A percentile compares a stretch with the other conserved stretches of the same genome.
Evolutionary conservation across 768 basidiomycete genomes (phyloP).

Genomic region (Cystobasidium tubakii): DNA sequence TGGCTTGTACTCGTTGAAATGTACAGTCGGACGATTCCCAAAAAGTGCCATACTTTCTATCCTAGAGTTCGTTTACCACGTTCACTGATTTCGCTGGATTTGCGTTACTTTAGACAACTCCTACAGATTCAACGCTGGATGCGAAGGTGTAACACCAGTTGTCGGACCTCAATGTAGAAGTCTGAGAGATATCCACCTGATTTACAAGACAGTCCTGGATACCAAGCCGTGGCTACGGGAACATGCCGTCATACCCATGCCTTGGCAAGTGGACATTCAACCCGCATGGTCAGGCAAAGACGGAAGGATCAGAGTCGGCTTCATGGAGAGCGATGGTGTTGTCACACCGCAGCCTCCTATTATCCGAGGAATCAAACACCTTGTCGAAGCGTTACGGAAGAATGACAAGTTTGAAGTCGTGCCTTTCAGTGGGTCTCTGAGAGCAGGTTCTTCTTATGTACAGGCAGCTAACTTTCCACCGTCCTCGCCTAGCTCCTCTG

Average conservation of each 20-base stretch:
- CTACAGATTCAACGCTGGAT: constrained; percentile 15
- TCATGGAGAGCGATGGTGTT: constrained; percentile 17
- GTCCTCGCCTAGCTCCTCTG: neutral
- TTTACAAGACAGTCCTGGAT: neutral
- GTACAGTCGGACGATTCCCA: neutral
- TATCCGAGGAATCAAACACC: neutral
- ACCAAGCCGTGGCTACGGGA: constrained; percentile 18
- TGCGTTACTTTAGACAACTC: neutral
- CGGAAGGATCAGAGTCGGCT: neutral
- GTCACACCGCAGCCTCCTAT: constrained; percentile 21
- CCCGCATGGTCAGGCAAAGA: constrained; percentile 10
- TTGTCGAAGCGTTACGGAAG: neutral
- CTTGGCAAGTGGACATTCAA: constrained; percentile 6
- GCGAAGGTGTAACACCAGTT: neutral
- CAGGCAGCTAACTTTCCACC: neutral
- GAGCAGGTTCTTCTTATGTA: neutral
- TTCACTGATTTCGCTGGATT: too few relatives aligned
- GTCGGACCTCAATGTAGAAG: neutral
- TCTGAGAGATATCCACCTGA: constrained; percentile 11
- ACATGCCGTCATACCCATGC: neutral
- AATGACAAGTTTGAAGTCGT: constrained; percentile 12
- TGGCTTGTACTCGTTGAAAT: constrained; percentile 17
- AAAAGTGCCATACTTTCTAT: constrained; percentile 8
- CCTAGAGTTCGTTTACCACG: too few relatives aligned
- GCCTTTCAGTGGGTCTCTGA: neutral